A percentile compares a stretch with the other conserved stretches of the same genome.
Evolutionary conservation across 495 filamentous ascomycete species (phyloP).

Genomic region (Aspergillus conjunctus): DNA sequence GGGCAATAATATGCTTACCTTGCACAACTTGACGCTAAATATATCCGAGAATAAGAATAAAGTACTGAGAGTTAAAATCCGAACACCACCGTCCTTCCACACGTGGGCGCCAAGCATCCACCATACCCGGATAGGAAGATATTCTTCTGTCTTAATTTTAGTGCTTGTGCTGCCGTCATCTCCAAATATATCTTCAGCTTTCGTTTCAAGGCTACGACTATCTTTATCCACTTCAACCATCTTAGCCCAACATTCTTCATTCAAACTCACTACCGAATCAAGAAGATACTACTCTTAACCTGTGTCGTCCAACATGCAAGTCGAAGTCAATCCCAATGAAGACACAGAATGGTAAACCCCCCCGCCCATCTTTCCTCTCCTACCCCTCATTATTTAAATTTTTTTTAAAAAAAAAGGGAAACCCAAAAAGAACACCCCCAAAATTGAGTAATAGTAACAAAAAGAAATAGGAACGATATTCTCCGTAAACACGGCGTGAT

Average conservation of each 20-base stretch:
- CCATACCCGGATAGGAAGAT: background rate
- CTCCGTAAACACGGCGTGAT: constrained; percentile 95
- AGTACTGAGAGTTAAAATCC: background rate
- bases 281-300: background rate
- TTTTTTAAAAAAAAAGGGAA: background rate
- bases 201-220: background rate
- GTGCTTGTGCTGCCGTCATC: background rate
- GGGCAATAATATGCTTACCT: no score
- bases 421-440: background rate
- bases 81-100: background rate
- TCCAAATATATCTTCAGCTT: background rate
- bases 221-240: background rate
- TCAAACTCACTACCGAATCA: background rate
- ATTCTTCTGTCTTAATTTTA: background rate
- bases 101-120: background rate
- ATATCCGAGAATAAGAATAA: no score
- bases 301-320: constrained; percentile 62
- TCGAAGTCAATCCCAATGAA: constrained; percentile 92
- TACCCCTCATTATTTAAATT: background rate
- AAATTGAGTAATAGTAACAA: constrained; percentile 8
- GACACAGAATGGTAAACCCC: constrained; percentile 89
- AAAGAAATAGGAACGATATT: constrained; percentile 84
- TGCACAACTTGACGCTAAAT: no score
- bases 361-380: constrained; percentile 4
- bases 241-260: no score